Base-by-base conservation (phyloP, 1,284 basidiomycete species). In the Tylopilus sp. region DNA sequence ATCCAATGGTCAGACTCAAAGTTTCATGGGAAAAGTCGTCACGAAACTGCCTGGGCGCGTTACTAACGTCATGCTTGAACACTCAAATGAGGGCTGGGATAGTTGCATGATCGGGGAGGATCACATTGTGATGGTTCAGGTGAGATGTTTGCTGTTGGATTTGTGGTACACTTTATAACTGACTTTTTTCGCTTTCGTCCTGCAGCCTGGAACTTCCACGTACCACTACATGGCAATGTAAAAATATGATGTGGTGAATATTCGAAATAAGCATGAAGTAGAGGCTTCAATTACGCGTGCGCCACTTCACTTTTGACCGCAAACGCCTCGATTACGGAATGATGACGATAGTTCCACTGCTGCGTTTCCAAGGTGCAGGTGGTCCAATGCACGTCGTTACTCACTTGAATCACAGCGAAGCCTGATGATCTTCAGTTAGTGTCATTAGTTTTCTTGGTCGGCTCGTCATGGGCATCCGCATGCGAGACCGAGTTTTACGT, bases 51-150 rank as follows among this genome's bases (percentile, higher is more conserved):
- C 65, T 18, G 64, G 67, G 15, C 64, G 67, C 30, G 64, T 68
- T 11, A 36, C 51, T 24, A 33, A n/a, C 28, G 2, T 60, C 38
- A 39, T 20, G 10, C 55, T 67, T 26, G 36, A 39, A 4, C 38
- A 35, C 20, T 47, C 38, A 14, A 54, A 51, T 5, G 45, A 44
- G 1, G 61, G 60, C 2, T 69, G 65, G 64, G 58, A 66, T 11
- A 51, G 65, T 31, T 50, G 47, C 29, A 69, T 65, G 67, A 60
- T 65, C 8, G 64, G 67, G 15, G 67, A 68, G 52, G 49, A 69
- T 40, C 59, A 68, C 34, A 56, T 68, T 17, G 34, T 65, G 15
- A 54, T 69, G 52, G 62, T 65, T 41, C 57, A 67, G 49, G 64
- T 67, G 40, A 44, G 52, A 35, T 7, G 3, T 35, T 34, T 3